Base-by-base conservation (phyloP, 371 early-diverging fungal genomes). In the Mortierella sp. region DNA sequence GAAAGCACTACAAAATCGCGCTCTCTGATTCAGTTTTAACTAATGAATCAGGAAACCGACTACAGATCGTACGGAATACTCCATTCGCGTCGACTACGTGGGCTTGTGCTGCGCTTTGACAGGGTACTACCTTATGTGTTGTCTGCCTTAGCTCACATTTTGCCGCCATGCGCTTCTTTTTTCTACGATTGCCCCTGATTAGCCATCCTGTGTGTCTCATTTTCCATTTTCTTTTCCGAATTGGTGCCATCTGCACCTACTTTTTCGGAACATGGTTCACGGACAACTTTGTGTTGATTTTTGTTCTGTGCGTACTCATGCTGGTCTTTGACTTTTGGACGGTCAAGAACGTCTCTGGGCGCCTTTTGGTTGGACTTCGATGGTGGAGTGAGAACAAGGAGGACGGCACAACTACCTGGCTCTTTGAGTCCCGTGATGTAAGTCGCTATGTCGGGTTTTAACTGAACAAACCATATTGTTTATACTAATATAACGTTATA, bases 281-380 rank as follows among this genome's bases (percentile, higher is more conserved):
- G n/a, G 81, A 86, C 60, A 92, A 88, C 80, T 97, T 95, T 80
- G 89, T 97, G 31, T 78, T 97, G n/a, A 83, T 92, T 6, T 98
- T 99, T 81, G 94, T 99, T 27, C 60, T 97, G 19, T 93, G 93
- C 50, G 92, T 96, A 6, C 82, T 99, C 28, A 83, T 93, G 23
- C 90, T 99, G 42, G 90, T 97, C 7, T 96, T 96, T 80, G 98
- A 99, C 67, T 99, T 99, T 75, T 99, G 99, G 99, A 96, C 97
- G 4, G 97, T 97, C 46, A 99, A 99, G 82, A 99, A 99, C 67
- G 93, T 99, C 23, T 92, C 97, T 17, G 99, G 99, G 3, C 87
- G 99, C 56, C 81, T 96, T 48, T 84, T 99, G 41, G 98, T 99
- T 6, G 99, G 99, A 4, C 81, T 97, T 50, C 89, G 99, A 60